Base-by-base conservation (phyloP, 768 basidiomycete species). In the Mycena alexandri region DNA sequence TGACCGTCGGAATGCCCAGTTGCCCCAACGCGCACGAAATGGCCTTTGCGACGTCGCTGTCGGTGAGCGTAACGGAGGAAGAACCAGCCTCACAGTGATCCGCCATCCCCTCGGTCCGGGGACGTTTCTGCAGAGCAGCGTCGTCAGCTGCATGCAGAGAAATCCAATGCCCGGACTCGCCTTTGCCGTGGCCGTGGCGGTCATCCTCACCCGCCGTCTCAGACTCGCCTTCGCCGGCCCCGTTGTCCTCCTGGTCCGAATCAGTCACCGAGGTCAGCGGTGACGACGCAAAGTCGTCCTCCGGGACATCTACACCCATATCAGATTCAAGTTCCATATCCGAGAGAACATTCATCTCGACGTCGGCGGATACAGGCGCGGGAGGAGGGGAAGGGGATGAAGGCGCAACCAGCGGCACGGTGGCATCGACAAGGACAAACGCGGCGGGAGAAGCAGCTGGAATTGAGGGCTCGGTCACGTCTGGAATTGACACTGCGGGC, bases 261-360 rank as follows among this genome's bases (percentile, higher is more conserved):
- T 59, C 58, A 11, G 42, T 34, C 42, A 67, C 19, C 1, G 54
- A 61, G 3, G 55, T 44, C 25, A 61, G 19, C n/a, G 60, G 60
- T 3, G 44, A 66, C 1, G 19, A 36, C 5, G 34, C 12, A 12
- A 36, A n/a, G n/a, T n/a, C n/a, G n/a, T n/a, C n/a, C n/a, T n/a
- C 12, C 34, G 34, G 34, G 34, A n/a, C n/a, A n/a, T 36, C 34
- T 5, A 36, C 34, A 12, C 12, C 34, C 12, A 36, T 36, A 12
- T 6, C 34, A 36, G 34, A 36, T 36, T 36, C 34, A 36, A 36
- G 34, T 5, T 36, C 34, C 34, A 36, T 36, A 36, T 36, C 34
- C 29, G 48, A 53, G n/a, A 14, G 17, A 14, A 21, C 24, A 3
- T 25, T 24, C 3, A 25, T 8, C 36, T 52, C 33, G n/a, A 50